A percentile compares a stretch with the other conserved stretches of the same genome.
Evolutionary conservation across 768 basidiomycete species (phyloP).

Genomic region (Tricholoma sp.): DNA sequence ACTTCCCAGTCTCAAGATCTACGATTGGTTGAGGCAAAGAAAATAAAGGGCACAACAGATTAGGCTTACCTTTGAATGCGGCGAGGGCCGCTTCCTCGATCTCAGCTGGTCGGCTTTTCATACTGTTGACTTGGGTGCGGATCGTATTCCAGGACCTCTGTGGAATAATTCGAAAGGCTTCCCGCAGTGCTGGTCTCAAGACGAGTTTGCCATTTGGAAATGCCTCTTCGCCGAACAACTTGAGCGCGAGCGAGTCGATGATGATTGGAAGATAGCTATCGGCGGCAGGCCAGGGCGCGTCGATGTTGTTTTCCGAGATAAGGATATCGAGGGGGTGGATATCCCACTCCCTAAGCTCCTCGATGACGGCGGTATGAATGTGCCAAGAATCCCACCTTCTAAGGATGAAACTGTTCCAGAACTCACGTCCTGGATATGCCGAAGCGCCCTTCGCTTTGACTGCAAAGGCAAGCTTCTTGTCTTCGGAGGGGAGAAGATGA

Average conservation of each 20-base stretch:
- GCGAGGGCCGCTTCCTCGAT: not conserved
- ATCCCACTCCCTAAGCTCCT: constrained; percentile 3
- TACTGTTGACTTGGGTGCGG: not conserved
- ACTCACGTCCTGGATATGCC: constrained; percentile 9
- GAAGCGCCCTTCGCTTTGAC: not conserved
- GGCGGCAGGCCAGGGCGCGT: constrained; percentile 5
- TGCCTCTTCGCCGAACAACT: constrained; percentile 8
- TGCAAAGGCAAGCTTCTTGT: constrained; percentile 1
- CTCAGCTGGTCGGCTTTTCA: not conserved
- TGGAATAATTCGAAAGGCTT: not conserved
- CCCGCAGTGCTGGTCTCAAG: not conserved
- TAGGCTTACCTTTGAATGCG: constrained; percentile 8
- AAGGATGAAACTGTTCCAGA: constrained; percentile 10
- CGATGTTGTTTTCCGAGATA: not conserved
- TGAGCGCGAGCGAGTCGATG: constrained; percentile 3
- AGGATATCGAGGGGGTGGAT: constrained; percentile 12
- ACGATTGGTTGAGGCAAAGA: not conserved
- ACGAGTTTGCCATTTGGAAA: not conserved
- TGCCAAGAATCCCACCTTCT: constrained; percentile 8
- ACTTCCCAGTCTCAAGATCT: not conserved
- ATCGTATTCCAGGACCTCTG: constrained; percentile 6
- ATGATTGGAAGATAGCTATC: constrained; percentile 5
- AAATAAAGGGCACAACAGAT: not conserved
- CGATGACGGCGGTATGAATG: constrained; percentile 11
- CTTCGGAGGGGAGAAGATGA: not conserved